Conservation (phyloP, 495 filamentous ascomycete genomes). For the Neurospora sp. region DNA sequence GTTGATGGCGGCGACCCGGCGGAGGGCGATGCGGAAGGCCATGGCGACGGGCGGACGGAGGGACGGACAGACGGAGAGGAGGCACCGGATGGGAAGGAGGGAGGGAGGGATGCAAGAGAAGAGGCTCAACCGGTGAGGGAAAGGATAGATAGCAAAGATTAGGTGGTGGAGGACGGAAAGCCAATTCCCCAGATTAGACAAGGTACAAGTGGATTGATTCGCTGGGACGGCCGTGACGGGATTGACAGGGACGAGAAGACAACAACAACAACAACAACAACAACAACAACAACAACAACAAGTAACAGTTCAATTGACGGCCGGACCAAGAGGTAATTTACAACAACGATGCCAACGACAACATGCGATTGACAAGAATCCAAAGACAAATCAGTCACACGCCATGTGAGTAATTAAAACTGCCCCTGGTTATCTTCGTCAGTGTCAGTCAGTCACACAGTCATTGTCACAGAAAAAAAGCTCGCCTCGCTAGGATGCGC, state of each 20-base stretch:
- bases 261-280: neutral
- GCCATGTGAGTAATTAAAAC: neutral
- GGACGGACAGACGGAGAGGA: neutral
- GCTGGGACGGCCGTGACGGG: neutral
- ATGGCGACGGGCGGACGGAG: constrained; percentile 3
- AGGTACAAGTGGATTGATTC: neutral
- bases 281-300: neutral
- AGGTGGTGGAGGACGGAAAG: neutral
- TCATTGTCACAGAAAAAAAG: neutral
- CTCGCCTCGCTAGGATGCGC: neutral
- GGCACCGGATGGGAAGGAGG: neutral
- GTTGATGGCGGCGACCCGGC: constrained; percentile 16
- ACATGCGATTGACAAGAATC: neutral
- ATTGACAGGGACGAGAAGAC: neutral
- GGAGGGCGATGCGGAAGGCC: constrained; percentile 21
- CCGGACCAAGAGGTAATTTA: neutral
- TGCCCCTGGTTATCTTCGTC: neutral
- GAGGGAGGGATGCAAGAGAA: neutral
- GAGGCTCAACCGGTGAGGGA: neutral
- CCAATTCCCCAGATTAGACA: neutral
- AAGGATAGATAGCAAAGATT: neutral
- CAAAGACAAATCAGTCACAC: neutral
- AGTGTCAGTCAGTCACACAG: neutral
- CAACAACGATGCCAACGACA: neutral
- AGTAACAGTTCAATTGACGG: neutral